Evolutionary conservation across 768 basidiomycete species (phyloP).

Genomic region (Chalciporus chontae): DNA sequence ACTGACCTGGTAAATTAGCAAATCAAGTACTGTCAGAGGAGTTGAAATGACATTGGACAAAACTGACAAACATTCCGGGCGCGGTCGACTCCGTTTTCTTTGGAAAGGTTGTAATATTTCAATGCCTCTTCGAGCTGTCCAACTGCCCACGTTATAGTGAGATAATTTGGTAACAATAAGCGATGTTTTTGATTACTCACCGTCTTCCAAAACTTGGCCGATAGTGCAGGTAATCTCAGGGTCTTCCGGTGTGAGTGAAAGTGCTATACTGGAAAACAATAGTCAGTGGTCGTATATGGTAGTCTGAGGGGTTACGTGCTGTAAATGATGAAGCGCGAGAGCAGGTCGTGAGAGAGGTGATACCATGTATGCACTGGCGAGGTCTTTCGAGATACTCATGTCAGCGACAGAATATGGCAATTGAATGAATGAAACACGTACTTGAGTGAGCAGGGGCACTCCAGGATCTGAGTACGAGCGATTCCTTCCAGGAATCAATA

Average conservation of each 20-base stretch:
- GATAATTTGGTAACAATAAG: conserved; percentile 37
- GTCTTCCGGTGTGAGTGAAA: conserved; percentile 82
- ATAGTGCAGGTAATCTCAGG: conserved; percentile 91
- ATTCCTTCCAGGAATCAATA: conserved; percentile 83
- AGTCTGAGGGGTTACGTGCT: conserved; percentile 44
- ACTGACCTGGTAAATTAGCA: conserved; percentile 54
- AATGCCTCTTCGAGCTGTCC: conserved; percentile 79
- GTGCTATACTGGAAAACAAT: conserved; percentile 61
- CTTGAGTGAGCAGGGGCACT: conserved; percentile 88
- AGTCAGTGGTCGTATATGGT: conserved; percentile 31
- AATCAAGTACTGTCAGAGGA: conserved; percentile 9
- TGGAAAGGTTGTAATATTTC: conserved; percentile 75
- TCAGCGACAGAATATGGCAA: conserved; percentile 15
- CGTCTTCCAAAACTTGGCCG: conserved; percentile 86
- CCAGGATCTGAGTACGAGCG: conserved; percentile 73
- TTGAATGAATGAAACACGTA: conserved; percentile 37
- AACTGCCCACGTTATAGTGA: conserved; percentile 42
- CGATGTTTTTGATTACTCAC: conserved; percentile 43
- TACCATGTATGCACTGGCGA: conserved; percentile 87
- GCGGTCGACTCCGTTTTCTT: conserved; percentile 74
- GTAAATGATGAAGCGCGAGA: conserved; percentile 80
- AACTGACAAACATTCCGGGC: conserved; percentile 70
- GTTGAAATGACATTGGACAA: conserved; percentile 15
- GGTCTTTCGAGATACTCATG: conserved; percentile 47
- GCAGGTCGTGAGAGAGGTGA: conserved; percentile 77